phyloP scores from a whole-genome alignment of 2,329 filamentous ascomycete species.

The Lecanicillium sp. region DNA sequence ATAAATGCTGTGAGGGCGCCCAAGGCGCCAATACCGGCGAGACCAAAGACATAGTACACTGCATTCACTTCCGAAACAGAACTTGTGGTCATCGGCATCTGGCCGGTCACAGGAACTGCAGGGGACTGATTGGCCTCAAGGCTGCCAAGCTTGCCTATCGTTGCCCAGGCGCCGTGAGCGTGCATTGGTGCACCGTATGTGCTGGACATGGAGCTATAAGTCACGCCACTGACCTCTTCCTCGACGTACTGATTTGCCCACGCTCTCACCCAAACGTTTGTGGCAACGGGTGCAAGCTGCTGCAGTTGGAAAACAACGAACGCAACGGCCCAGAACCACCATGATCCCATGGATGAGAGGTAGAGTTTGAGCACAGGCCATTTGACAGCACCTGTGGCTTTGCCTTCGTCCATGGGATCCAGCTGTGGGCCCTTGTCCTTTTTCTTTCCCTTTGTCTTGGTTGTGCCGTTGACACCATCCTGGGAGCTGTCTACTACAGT shows the following conservation, averaged over 20 bases:
- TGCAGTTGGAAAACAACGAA: slow-evolving; percentile 69
- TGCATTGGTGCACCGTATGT: slow-evolving; percentile 19
- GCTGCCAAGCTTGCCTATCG: slow-evolving; percentile 30
- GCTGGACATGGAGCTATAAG: slow-evolving; percentile 14
- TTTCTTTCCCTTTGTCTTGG: slow-evolving; percentile 36
- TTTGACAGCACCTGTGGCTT: slow-evolving; percentile 81
- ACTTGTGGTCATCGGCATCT: slow-evolving; percentile 13
- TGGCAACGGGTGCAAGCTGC: slow-evolving; percentile 78
- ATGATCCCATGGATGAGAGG: slow-evolving; percentile 83
- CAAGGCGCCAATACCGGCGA: slow-evolving; percentile 68
- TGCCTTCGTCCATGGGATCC: slow-evolving; percentile 62
- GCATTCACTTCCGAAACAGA: slow-evolving; percentile 59
- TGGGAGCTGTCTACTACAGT: slow-evolving; percentile 41
- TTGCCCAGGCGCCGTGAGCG: slow-evolving; percentile 24
- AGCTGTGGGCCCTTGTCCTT: slow-evolving; percentile 39
- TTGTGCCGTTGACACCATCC: slow-evolving; percentile 35
- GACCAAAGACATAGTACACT: slow-evolving; percentile 74
- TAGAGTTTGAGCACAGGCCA: slow-evolving; percentile 82
- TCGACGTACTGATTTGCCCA: slow-evolving; percentile 86
- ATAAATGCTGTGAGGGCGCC: slow-evolving; percentile 77
- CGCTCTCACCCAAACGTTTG: slow-evolving; percentile 88
- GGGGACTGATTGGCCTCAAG: slow-evolving; percentile 4
- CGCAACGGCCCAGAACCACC: slow-evolving; percentile 88
- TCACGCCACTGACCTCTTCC: slow-evolving; percentile 22
- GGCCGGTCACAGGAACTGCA: slow-evolving; percentile 7